Base-by-base conservation (phyloP, 345 rosid genomes). In the Clarkia xantiana region DNA sequence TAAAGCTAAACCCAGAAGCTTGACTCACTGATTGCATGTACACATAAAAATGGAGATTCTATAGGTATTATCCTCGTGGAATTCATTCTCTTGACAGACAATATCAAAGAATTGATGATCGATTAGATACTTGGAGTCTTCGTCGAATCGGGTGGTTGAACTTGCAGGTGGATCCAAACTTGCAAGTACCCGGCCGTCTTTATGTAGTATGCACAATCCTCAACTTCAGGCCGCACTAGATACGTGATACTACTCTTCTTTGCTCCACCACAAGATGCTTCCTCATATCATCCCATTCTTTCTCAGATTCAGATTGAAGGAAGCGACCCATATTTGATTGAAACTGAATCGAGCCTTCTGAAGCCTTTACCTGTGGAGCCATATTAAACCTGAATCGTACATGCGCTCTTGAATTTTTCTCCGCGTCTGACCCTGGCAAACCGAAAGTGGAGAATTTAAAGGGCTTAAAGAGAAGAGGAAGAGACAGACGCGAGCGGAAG, bases 151-250 rank as follows among this genome's bases (percentile, higher is more conserved):
- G 96, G 22, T 91, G 98, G 55, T 86, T 91, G 63, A 86, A 91
- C 80, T 76, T 86, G 86, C 98, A 86, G 66, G 45, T 71, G 19
- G 74, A 75, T 47, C 87, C 98, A 57, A 61, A 91, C 60, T 80
- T 91, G 77, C 98, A 86, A 47, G 60, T 65, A 16, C 96, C 96
- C 16, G n/a, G n/a, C n/a, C n/a, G 85, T 81, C 65, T 73, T 84
- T 69, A 86, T 80, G 42, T 84, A 86, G 52, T 44, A 91, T 0
- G 96, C 36, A 45, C 98, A 91, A 67, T 91, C 94, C 65, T 78
- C 93, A 3, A 82, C 96, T 10, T 69, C 85, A 20, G 81, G 87
- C 54, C 96, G 75, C 63, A 79, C 68, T 14, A 95, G 98, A 62
- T 74, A 77, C 48, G 57, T 42, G 12, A 58, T 47, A 58, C n/a